Base-by-base conservation (phyloP, 352 stramenopile genomes). In the Globisporangium sylvaticum region DNA sequence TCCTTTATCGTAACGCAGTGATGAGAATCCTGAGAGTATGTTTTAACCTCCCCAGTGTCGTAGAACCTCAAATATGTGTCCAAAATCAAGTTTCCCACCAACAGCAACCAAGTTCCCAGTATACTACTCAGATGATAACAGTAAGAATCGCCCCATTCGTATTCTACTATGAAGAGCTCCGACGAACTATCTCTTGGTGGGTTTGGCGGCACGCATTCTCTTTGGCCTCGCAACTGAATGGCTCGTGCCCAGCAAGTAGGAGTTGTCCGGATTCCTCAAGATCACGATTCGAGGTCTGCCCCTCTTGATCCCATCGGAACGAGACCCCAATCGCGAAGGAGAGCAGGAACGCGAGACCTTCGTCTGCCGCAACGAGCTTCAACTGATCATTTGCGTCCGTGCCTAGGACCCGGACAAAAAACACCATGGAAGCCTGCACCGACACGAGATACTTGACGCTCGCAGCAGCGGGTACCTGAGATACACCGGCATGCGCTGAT, bases 381-480 rank as follows among this genome's bases (percentile, higher is more conserved):
- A 66, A 78, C 27, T 80, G 75, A 20, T 18, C 12, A 18, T 3
- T 0, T 15, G 37, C 37, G 4, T 44, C 65, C 75, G 81, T 8
- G 59, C 58, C 25, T 72, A 58, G 12, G 37, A 18, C 4, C 80
- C 70, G 0, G 72, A 71, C 8, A 78, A 66, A 0, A 85, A 55
- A 50, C 79, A 88, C 1, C 77, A 78, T 29, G 72, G 52, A 37
- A 88, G 75, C 64, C 87, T 83, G 66, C 89, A 91, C 24, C 70
- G 65, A 39, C 69, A 79, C 10, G 87, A 67, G 14, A 88, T 55
- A 0, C 39, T 67, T 9, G 55, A 87, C 83, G 34, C 72, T 72
- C 73, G 75, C 39, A 91, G 89, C 29, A 91, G 79, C 72, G 77
- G 72, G 58, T 82, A 87, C 65, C 89, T 91, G 50, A 65, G 83